Conservation (phyloP, 2,329 filamentous ascomycete genomes). For the Paecilomyces fulvus region DNA sequence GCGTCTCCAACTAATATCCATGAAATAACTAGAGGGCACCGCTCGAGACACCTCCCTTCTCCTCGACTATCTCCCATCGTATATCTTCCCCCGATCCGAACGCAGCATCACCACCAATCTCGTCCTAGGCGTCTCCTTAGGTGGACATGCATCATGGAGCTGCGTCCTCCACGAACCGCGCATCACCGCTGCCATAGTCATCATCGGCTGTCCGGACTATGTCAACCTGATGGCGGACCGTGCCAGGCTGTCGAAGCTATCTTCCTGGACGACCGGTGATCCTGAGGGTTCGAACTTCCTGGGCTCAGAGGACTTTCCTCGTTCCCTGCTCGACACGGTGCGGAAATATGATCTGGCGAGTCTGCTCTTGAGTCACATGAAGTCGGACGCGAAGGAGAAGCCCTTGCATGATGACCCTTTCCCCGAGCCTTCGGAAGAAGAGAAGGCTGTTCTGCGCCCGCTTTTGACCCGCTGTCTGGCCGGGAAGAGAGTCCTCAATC, state of each 20-base stretch:
- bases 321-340: constrained; percentile 55
- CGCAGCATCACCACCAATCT: constrained; percentile 53
- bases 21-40: constrained; percentile 50
- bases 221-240: constrained; percentile 71
- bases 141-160: constrained; percentile 84
- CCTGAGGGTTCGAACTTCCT: constrained; percentile 57
- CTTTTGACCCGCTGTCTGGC: constrained; percentile 33
- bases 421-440: constrained; percentile 32
- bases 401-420: constrained; percentile 22
- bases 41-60: constrained; percentile 66
- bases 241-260: constrained; percentile 59
- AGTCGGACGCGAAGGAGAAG: constrained; percentile 11
- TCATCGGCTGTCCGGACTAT: constrained; percentile 89
- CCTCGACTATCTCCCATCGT: constrained; percentile 69
- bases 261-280: constrained; percentile 49
- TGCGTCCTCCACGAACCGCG: constrained; percentile 68
- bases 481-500: constrained; percentile 47
- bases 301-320: constrained; percentile 70
- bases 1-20: constrained; percentile 1
- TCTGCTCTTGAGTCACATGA: constrained; percentile 54
- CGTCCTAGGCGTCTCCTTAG: constrained; percentile 73
- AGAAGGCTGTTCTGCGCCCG: constrained; percentile 36
- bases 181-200: constrained; percentile 66
- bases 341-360: constrained; percentile 65
- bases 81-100: constrained; percentile 53